phyloP scores from a whole-genome alignment of 495 filamentous ascomycete genomes.

The Baudoinia panamericana region DNA sequence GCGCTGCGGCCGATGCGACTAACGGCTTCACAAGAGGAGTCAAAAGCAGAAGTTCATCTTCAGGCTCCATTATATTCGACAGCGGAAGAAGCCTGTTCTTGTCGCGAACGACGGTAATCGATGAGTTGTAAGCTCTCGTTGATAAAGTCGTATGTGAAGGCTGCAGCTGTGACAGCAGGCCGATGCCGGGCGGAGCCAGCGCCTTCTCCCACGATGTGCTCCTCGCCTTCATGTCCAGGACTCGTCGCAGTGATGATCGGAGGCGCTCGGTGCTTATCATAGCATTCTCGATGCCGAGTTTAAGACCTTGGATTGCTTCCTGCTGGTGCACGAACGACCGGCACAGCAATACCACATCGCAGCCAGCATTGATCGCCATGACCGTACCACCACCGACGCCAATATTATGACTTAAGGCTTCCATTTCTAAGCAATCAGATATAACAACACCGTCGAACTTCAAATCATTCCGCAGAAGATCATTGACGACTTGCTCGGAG shows the following conservation, averaged over 20 bases:
- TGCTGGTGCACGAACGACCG: slow-evolving; percentile 74
- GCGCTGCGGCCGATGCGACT: slow-evolving; percentile 63
- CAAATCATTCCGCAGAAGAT: slow-evolving; percentile 65
- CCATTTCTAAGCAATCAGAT: slow-evolving; percentile 92
- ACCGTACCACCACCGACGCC: slow-evolving; percentile 84
- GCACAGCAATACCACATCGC: slow-evolving; percentile 73
- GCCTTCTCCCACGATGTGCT: slow-evolving; percentile 78
- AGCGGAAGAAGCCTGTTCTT: slow-evolving; percentile 66
- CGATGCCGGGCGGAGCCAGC: slow-evolving; percentile 61
- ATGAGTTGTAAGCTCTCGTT: slow-evolving; percentile 68
- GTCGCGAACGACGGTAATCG: slow-evolving; percentile 76
- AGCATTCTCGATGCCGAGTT: slow-evolving; percentile 71
- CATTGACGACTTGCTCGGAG: slow-evolving; percentile 80
- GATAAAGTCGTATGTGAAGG: slow-evolving; percentile 65
- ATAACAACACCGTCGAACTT: slow-evolving; percentile 84
- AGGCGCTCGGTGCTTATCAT: slow-evolving; percentile 67
- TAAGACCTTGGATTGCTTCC: slow-evolving; percentile 73
- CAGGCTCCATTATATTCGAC: slow-evolving; percentile 59
- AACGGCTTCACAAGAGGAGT: slow-evolving; percentile 79
- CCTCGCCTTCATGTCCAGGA: slow-evolving; percentile 59
- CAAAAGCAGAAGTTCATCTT: slow-evolving; percentile 69
- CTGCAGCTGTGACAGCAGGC: slow-evolving; percentile 60
- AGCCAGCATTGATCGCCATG: slow-evolving; percentile 88
- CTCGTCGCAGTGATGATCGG: slow-evolving; percentile 55
- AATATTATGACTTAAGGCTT: slow-evolving; percentile 78